Percentiles rank a stretch among this genome's conserved stretches.
These are phyloP conservation scores for Tolypocladium sp. DNA, from an alignment of 2,329 filamentous ascomycete species.

Conservation along the genomic window DNA sequence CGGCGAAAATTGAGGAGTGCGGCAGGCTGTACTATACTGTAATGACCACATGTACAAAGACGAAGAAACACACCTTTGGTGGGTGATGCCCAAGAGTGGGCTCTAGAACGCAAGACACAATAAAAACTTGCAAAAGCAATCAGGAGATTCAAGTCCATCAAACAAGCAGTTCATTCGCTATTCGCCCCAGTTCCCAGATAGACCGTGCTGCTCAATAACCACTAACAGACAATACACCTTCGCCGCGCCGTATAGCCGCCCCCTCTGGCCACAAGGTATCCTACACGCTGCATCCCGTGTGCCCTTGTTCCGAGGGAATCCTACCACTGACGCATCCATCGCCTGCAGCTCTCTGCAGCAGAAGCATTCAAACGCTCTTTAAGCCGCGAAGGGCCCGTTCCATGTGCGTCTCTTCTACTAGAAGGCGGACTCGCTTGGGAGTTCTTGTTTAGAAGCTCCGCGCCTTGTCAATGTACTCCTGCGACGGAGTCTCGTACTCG, in stretches of 20 bases:
- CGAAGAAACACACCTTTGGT: not conserved
- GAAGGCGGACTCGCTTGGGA: not conserved
- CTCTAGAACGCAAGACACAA: not conserved
- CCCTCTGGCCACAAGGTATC: not conserved
- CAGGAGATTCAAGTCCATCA: not conserved
- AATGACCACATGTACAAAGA: conserved; percentile 9
- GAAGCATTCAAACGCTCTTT: not conserved
- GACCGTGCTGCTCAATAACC: not conserved
- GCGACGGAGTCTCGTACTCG: conserved; percentile 64
- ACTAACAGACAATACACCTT: not conserved
- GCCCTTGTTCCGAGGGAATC: not conserved
- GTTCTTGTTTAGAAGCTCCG: conserved; percentile 26
- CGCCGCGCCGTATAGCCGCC: not conserved
- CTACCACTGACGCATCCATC: not conserved
- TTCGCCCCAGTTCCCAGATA: not conserved
- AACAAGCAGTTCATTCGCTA: not conserved
- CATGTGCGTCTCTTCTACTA: too few relatives aligned
- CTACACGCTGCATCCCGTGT: not conserved
- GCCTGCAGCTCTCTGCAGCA: not conserved
- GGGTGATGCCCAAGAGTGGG: not conserved
- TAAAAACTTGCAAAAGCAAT: not conserved
- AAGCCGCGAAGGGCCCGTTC: too few relatives aligned
- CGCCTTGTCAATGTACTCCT: conserved; percentile 64
- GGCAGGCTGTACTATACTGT: conserved; percentile 20
- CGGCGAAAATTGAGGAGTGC: not conserved